Percentiles rank a stretch among this genome's conserved stretches.
These are phyloP conservation scores for Fusarium concolor DNA, from an alignment of 2,329 filamentous ascomycete genomes.

Conservation along the genomic window DNA sequence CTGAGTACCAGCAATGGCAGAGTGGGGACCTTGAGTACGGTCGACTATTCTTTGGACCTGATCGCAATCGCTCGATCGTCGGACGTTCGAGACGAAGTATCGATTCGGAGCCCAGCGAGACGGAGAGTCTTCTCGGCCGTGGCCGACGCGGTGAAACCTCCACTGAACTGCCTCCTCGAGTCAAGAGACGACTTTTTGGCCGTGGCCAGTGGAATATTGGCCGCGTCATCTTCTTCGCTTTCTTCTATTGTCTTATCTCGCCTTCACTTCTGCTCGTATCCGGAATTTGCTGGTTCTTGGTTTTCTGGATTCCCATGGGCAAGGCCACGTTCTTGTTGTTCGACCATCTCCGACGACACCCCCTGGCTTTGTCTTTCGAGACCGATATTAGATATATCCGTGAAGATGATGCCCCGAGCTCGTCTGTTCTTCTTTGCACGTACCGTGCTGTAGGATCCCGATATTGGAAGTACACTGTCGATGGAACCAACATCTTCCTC, in stretches of 20 bases:
- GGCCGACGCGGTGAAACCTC: constrained; percentile 62
- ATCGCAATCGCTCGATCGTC: constrained; percentile 79
- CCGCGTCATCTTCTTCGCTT: constrained; percentile 93
- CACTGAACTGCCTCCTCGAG: constrained; percentile 51
- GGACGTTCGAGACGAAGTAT: constrained; percentile 89
- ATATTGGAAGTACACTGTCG: constrained; percentile 99
- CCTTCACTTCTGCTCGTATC: constrained; percentile 89
- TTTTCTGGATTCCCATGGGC: constrained; percentile 99
- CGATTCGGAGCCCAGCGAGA: constrained; percentile 86
- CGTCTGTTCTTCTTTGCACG: constrained; percentile 92
- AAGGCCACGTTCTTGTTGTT: constrained; percentile 91
- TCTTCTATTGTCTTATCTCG: constrained; percentile 93
- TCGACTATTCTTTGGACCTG: constrained; percentile 93
- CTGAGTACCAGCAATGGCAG: constrained; percentile 99
- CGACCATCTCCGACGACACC: constrained; percentile 91
- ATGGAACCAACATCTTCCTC: constrained; percentile 98
- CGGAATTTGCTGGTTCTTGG: constrained; percentile 91
- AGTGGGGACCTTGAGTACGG: constrained; percentile 96
- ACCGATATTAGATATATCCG: constrained; percentile 83
- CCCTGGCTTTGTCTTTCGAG: constrained; percentile 92
- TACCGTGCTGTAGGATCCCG: constrained; percentile 93
- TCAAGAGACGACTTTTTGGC: constrained; percentile 91
- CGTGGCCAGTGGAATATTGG: constrained; percentile 96
- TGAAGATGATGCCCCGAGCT: constrained; percentile 75
- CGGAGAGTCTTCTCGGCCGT: constrained; percentile 84